phyloP scores from a whole-genome alignment of 192 early-diverging fungal species.

The Gryganskiella cystojenkinii region DNA sequence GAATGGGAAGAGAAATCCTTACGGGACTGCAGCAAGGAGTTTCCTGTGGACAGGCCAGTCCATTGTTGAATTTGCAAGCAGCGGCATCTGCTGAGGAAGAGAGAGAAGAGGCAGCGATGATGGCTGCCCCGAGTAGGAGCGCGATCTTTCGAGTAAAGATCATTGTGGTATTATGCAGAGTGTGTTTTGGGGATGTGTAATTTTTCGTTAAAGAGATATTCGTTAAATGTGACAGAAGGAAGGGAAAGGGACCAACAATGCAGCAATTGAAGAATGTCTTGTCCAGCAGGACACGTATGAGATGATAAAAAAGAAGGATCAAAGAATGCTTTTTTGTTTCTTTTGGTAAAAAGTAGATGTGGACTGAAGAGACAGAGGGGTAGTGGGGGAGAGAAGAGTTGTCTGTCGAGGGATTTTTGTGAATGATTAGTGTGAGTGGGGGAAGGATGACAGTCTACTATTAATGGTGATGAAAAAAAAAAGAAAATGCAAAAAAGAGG shows the following conservation, averaged over 20 bases:
- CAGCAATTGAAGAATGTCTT: not conserved
- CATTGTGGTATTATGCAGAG: slow-evolving; percentile 2
- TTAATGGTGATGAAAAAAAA: slow-evolving; percentile 2
- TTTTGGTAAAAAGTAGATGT: too few relatives aligned
- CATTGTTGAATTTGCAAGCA: slow-evolving; percentile 40
- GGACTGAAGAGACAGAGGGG: not conserved
- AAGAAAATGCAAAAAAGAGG: not conserved
- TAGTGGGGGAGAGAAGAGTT: not conserved
- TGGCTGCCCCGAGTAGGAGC: slow-evolving; percentile 2
- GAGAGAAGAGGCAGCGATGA: slow-evolving; percentile 21
- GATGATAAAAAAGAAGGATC: not conserved
- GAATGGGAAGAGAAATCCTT: not conserved
- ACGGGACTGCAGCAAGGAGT: slow-evolving; percentile 46
- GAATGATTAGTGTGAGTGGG: too few relatives aligned
- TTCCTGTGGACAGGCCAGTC: slow-evolving; percentile 33
- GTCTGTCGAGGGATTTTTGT: not conserved
- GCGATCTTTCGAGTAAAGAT: slow-evolving; percentile 26
- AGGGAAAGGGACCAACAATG: not conserved
- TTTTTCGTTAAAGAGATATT: too few relatives aligned
- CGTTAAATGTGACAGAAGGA: too few relatives aligned
- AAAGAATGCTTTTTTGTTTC: not conserved
- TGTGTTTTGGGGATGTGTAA: not conserved
- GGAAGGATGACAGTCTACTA: not conserved
- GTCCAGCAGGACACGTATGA: too few relatives aligned
- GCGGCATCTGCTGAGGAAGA: slow-evolving; percentile 23